Evolutionary conservation across 345 rosid genomes (phyloP).

Genomic region (Hevea brasiliensis): DNA sequence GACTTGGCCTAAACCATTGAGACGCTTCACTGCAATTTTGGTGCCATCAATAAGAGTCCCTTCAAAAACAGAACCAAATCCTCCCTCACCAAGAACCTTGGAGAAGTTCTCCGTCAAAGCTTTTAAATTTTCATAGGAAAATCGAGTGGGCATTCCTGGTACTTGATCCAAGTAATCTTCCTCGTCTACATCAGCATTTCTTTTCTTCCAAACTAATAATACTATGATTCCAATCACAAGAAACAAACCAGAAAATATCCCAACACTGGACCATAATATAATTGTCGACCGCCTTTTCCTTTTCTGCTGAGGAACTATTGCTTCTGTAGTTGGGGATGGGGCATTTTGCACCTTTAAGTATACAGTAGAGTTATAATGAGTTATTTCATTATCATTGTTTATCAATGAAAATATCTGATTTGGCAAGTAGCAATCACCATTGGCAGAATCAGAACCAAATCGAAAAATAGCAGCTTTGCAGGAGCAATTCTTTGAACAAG

Average conservation of each 20-base stretch:
- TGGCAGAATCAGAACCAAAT: background rate
- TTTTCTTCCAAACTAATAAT: background rate
- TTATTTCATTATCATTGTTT: slow-evolving; percentile 6
- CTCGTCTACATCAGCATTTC: slow-evolving; percentile 4
- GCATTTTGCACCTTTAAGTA: slow-evolving; percentile 9
- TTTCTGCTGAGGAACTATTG: background rate
- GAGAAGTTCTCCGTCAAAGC: slow-evolving; percentile 19
- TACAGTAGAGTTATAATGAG: slow-evolving; percentile 8
- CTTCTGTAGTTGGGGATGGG: background rate
- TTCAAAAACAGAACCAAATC: slow-evolving; percentile 26
- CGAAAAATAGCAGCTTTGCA: slow-evolving; percentile 37
- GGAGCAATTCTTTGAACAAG: slow-evolving; percentile 34
- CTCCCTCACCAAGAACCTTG: slow-evolving; percentile 18
- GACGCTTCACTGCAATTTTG: slow-evolving; percentile 21
- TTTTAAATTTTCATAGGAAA: slow-evolving; percentile 16
- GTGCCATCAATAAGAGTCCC: slow-evolving; percentile 17
- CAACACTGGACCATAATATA: slow-evolving; percentile 10
- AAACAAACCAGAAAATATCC: background rate
- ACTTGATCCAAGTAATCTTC: slow-evolving; percentile 21
- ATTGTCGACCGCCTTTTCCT: background rate
- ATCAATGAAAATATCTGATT: slow-evolving; percentile 12
- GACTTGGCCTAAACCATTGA: slow-evolving; percentile 3
- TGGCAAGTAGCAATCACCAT: slow-evolving; percentile 6
- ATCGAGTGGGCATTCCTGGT: slow-evolving; percentile 22
- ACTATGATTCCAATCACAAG: background rate